These are phyloP conservation scores for Alternaria consortialis DNA, from an alignment of 2,329 filamentous ascomycete species.

Conservation along the genomic window DNA sequence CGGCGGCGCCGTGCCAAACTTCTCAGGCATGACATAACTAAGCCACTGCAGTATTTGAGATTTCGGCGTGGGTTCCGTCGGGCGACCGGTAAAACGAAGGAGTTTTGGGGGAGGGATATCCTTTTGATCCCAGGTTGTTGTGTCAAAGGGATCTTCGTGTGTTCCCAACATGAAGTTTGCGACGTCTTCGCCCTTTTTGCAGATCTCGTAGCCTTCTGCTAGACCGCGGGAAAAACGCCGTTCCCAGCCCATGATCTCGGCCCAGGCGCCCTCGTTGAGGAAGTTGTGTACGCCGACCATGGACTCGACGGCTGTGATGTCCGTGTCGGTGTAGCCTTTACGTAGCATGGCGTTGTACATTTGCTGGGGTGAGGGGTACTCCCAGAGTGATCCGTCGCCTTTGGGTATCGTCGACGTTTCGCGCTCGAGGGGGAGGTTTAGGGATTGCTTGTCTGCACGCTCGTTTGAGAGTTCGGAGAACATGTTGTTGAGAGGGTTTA, in stretches of 20 bases:
- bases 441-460: conserved; percentile 74
- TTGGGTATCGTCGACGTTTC: conserved; percentile 92
- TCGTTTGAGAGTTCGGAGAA: conserved; percentile 85
- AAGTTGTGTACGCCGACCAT: conserved; percentile 99
- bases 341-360: conserved; percentile 99
- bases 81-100: conserved; percentile 86
- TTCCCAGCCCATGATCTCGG: conserved; percentile 95
- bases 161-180: conserved; percentile 62
- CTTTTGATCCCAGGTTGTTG: conserved; percentile 46
- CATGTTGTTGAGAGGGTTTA: conserved; percentile 95
- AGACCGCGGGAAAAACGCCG: conserved; percentile 81
- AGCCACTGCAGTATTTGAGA: conserved; percentile 83
- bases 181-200: conserved; percentile 76
- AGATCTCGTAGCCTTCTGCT: conserved; percentile 74
- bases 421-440: conserved; percentile 78
- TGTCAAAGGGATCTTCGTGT: conserved; percentile 43
- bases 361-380: conserved; percentile 97
- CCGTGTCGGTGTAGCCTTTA: conserved; percentile 95
- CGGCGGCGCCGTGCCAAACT: conserved; percentile 81
- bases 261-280: conserved; percentile 96
- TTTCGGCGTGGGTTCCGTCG: conserved; percentile 90
- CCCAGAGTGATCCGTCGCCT: conserved; percentile 83
- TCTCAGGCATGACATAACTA: conserved; percentile 79
- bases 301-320: conserved; percentile 88
- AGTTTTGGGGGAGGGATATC: conserved; percentile 71